Evolutionary conservation across 768 basidiomycete genomes (phyloP).

Genomic region (Podaxis sp.): DNA sequence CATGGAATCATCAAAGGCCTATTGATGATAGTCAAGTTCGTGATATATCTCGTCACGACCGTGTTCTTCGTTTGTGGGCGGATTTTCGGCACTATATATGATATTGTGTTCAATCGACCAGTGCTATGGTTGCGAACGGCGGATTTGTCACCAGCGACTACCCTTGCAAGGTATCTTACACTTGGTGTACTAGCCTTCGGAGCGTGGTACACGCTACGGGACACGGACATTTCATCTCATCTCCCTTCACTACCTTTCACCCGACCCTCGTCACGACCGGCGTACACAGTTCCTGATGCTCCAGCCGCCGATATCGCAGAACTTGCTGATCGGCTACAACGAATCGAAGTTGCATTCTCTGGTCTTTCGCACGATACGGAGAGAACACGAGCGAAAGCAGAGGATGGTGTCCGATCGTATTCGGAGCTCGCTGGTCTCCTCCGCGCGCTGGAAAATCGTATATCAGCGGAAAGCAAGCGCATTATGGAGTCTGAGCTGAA

Average conservation of each 20-base stretch:
- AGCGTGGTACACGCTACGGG: conserved; percentile 44
- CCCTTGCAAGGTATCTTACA: conserved; percentile 40
- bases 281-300: conserved; percentile 54
- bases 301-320: conserved; percentile 70
- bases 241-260: conserved; percentile 29
- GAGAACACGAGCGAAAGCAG: conserved; percentile 47
- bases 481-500: conserved; percentile 52
- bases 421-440: conserved; percentile 56
- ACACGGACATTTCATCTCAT: conserved; percentile 35
- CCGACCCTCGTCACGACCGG: conserved; percentile 20
- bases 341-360: conserved; percentile 63
- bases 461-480: conserved; percentile 38
- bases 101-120: conserved; percentile 51
- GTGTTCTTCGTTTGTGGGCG: conserved; percentile 45
- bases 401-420: conserved; percentile 50
- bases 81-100: conserved; percentile 47
- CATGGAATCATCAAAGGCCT: conserved; percentile 28
- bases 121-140: conserved; percentile 34
- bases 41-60: conserved; percentile 33
- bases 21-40: conserved; percentile 22
- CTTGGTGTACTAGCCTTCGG: conserved; percentile 44
- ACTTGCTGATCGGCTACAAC: conserved; percentile 58
- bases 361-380: conserved; percentile 58
- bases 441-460: conserved; percentile 52
- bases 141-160: conserved; percentile 27